phyloP scores from a whole-genome alignment of 176 grass and related monocot genomes.

The Hyparrhenia diplandra region DNA sequence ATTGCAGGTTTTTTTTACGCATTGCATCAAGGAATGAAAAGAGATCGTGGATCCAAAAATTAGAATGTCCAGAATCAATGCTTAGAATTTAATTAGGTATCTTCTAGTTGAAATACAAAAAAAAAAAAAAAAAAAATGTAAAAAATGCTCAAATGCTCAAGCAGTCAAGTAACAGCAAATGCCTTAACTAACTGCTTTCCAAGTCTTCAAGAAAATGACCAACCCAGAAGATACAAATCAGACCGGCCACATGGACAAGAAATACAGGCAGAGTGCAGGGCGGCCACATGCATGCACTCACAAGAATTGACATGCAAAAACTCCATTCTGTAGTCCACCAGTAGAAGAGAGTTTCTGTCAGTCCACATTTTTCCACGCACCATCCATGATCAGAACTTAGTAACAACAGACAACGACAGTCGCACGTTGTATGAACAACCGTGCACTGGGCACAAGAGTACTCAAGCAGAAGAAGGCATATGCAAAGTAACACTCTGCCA shows the following conservation, averaged over 20 bases:
- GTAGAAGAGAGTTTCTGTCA: slow-evolving; percentile 19
- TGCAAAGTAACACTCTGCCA: slow-evolving; percentile 4
- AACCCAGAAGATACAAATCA: neutral
- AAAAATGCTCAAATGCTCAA: no score
- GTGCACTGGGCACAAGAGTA: slow-evolving; percentile 5
- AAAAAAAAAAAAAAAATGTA: neutral
- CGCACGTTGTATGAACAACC: slow-evolving; percentile 20
- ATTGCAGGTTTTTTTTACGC: neutral
- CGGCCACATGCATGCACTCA: slow-evolving; percentile 21
- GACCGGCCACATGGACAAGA: slow-evolving; percentile 6
- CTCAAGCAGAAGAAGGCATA: slow-evolving; percentile 10
- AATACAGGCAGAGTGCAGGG: neutral
- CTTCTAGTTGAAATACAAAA: neutral
- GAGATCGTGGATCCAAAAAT: neutral
- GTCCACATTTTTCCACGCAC: slow-evolving; percentile 1
- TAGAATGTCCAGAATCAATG: neutral
- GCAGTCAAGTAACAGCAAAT: no score
- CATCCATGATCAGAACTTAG: neutral
- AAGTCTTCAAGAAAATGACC: slow-evolving; percentile 13
- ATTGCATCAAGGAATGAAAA: neutral
- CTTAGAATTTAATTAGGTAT: neutral
- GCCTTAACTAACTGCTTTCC: neutral
- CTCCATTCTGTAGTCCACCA: slow-evolving; percentile 13
- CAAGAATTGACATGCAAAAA: slow-evolving; percentile 12
- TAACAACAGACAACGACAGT: slow-evolving; percentile 14